phyloP scores from a whole-genome alignment of 768 basidiomycete species.

The Auriculariales sp. region DNA sequence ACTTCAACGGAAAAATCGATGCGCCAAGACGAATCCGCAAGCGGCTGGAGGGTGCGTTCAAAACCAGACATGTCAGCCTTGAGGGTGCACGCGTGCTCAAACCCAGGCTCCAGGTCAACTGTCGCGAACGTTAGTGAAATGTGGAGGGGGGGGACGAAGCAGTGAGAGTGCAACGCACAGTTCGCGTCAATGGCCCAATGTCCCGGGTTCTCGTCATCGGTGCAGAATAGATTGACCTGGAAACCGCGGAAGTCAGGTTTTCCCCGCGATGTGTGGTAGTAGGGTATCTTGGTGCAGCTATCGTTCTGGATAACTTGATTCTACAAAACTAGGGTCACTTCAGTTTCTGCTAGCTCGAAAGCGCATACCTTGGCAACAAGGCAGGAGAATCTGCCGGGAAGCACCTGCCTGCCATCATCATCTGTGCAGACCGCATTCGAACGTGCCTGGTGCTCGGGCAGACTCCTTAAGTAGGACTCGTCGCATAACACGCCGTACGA shows the following conservation, averaged over 20 bases:
- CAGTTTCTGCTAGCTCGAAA: too few species aligned
- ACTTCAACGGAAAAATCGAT: neutral
- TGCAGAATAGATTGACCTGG: neutral
- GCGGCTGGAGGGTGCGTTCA: too few species aligned
- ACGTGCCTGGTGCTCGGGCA: neutral
- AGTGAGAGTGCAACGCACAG: too few species aligned
- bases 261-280: too few species aligned
- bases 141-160: too few species aligned
- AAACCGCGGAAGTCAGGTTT: neutral
- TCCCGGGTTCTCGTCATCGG: neutral
- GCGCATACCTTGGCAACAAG: neutral
- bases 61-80: neutral
- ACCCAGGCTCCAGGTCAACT: neutral
- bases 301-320: too few species aligned
- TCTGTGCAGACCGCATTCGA: neutral
- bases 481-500: neutral
- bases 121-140: too few species aligned
- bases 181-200: neutral
- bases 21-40: neutral
- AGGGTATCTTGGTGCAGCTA: too few species aligned
- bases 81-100: neutral
- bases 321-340: too few species aligned
- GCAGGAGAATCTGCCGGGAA: neutral
- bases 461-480: neutral
- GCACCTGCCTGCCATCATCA: neutral